Evolutionary conservation across 2,329 filamentous ascomycete species (phyloP).

Genomic region (Diaporthe velutina): DNA sequence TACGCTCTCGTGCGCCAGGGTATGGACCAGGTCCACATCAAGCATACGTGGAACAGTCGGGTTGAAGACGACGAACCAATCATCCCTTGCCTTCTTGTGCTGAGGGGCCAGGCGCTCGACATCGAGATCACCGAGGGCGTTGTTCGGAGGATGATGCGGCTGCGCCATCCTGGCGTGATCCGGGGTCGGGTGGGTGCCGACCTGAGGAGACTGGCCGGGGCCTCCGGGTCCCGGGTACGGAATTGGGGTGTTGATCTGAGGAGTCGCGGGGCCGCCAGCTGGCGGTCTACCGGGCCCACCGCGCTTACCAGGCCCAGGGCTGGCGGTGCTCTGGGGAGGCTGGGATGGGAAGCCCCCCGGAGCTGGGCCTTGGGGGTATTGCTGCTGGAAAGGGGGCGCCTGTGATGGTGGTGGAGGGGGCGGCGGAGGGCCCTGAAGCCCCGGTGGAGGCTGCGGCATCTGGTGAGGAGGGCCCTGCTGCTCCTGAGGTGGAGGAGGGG

Average conservation of each 20-base stretch:
- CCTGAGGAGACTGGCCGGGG: slow-evolving; percentile 81
- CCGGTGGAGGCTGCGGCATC: slow-evolving; percentile 82
- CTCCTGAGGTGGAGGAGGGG: slow-evolving; percentile 73
- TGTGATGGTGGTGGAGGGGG: slow-evolving; percentile 73
- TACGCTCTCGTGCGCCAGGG: slow-evolving; percentile 92
- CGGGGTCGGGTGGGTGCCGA: slow-evolving; percentile 83
- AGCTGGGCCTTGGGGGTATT: slow-evolving; percentile 70
- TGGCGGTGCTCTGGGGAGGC: slow-evolving; percentile 86
- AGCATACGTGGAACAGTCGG: slow-evolving; percentile 88
- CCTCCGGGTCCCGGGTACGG: slow-evolving; percentile 80
- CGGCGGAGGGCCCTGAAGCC: slow-evolving; percentile 69
- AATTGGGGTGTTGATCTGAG: slow-evolving; percentile 89
- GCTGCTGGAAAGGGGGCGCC: slow-evolving; percentile 79
- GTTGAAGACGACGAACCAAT: slow-evolving; percentile 99
- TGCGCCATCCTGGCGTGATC: slow-evolving; percentile 70
- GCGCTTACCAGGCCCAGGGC: slow-evolving; percentile 85
- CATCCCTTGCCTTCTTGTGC: slow-evolving; percentile 88
- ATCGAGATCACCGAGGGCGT: slow-evolving; percentile 86
- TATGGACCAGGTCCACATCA: slow-evolving; percentile 95
- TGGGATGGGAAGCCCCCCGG: slow-evolving; percentile 83
- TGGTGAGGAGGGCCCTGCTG: slow-evolving; percentile 67
- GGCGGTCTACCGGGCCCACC: slow-evolving; percentile 76
- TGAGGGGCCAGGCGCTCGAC: slow-evolving; percentile 86
- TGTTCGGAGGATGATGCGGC: slow-evolving; percentile 64
- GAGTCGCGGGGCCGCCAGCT: slow-evolving; percentile 81